Conservation (phyloP, 129 eudicot species). For the Escallonia rubra region DNA sequence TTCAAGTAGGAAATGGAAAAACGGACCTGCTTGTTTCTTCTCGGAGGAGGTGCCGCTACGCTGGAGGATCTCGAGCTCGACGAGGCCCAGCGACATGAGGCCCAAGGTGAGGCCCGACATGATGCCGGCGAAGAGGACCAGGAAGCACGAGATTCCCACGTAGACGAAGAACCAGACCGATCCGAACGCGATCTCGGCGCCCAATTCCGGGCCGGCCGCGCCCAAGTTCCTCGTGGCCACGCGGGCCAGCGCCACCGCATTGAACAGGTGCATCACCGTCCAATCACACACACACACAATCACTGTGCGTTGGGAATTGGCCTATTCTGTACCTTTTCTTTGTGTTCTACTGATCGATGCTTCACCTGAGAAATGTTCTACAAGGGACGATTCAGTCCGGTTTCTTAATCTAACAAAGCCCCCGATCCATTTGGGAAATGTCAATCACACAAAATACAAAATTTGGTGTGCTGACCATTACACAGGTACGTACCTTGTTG, state of each 20-base stretch:
- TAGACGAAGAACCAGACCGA: constrained; percentile 63
- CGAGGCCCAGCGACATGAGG: constrained; percentile 91
- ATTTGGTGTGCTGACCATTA: too few relatives aligned
- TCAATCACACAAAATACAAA: too few relatives aligned
- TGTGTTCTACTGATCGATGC: too few relatives aligned
- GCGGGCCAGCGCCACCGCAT: constrained; percentile 39
- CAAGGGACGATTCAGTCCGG: too few relatives aligned
- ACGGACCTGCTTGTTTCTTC: constrained; percentile 82
- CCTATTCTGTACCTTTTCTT: too few relatives aligned
- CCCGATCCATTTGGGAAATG: too few relatives aligned
- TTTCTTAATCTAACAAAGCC: too few relatives aligned
- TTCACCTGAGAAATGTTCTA: too few relatives aligned
- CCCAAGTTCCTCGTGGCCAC: constrained; percentile 23
- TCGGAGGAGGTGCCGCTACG: constrained; percentile 78
- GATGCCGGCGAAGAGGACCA: constrained; percentile 80
- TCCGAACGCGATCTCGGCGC: constrained; percentile 49
- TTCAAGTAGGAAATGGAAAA: not conserved
- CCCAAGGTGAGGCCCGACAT: constrained; percentile 98
- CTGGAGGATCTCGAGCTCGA: constrained; percentile 92
- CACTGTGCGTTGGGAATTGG: too few relatives aligned
- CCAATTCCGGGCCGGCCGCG: constrained; percentile 30
- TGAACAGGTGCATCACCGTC: constrained; percentile 38
- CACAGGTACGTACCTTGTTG: too few relatives aligned
- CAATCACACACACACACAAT: too few relatives aligned
- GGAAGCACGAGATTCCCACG: constrained; percentile 59